A percentile compares a stretch with the other conserved stretches of the same genome.
Conservation (phyloP, 495 filamentous ascomycete species). For the Aspergillus incahuasiensis region DNA sequence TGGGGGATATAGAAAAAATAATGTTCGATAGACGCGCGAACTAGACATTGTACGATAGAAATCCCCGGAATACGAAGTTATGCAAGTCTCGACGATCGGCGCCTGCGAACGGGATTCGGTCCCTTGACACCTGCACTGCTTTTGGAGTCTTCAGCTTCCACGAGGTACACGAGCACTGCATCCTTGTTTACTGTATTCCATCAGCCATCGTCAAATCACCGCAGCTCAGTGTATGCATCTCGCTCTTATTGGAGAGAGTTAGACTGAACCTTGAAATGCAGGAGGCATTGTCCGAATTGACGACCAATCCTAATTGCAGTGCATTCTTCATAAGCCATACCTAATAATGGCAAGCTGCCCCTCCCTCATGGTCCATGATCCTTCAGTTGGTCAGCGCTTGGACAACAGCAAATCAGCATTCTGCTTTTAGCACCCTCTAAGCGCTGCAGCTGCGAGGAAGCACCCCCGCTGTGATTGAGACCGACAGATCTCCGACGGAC, state of each 20-base stretch:
- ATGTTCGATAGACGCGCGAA: slow-evolving; percentile 1
- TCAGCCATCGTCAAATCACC: neutral
- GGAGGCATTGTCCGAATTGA: neutral
- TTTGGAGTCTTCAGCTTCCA: neutral
- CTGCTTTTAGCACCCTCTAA: neutral
- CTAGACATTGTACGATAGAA: neutral
- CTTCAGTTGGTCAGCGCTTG: slow-evolving; percentile 7
- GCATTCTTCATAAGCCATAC: neutral
- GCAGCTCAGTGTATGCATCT: neutral
- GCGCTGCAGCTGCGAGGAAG: slow-evolving; percentile 10
- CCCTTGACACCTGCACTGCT: neutral
- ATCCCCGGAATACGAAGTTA: neutral
- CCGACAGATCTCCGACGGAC: slow-evolving; percentile 12
- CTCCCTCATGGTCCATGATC: slow-evolving; percentile 6
- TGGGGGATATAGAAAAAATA: slow-evolving; percentile 8
- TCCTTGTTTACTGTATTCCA: neutral
- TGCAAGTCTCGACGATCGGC: neutral
- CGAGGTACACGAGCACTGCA: neutral
- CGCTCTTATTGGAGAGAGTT: neutral
- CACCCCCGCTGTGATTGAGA: slow-evolving; percentile 7
- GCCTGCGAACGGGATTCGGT: neutral
- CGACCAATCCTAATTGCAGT: neutral
- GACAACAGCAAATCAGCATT: slow-evolving; percentile 8
- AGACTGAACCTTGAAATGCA: neutral
- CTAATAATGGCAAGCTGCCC: neutral